Percentiles rank a stretch among this genome's conserved stretches.
These are phyloP conservation scores for Echria macrotheca DNA, from an alignment of 495 filamentous ascomycete species.

Conservation along the genomic window DNA sequence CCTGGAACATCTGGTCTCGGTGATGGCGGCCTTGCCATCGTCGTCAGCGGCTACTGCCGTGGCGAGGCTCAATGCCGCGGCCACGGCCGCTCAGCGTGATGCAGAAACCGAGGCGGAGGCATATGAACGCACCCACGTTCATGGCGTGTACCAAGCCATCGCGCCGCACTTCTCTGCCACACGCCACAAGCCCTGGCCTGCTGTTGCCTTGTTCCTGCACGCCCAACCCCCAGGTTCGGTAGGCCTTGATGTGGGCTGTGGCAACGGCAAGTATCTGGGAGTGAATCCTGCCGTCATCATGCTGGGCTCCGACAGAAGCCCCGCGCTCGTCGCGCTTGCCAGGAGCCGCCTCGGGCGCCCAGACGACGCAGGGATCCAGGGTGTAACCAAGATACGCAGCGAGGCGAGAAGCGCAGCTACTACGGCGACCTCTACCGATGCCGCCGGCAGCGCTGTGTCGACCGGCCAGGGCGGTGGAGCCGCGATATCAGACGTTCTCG, in stretches of 20 bases:
- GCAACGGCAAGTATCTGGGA: constrained; percentile 90
- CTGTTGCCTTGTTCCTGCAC: constrained; percentile 74
- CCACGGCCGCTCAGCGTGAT: constrained; percentile 11
- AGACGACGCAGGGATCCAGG: constrained; percentile 2
- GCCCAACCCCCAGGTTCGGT: constrained; percentile 65
- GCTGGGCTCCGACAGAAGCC: constrained; percentile 81
- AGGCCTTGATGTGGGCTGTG: constrained; percentile 88
- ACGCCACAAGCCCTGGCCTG: constrained; percentile 96
- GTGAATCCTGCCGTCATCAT: constrained; percentile 78
- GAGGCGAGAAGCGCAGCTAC: background rate
- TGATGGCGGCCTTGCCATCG: constrained; percentile 22
- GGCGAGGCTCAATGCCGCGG: constrained; percentile 24
- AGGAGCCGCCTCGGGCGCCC: constrained; percentile 38
- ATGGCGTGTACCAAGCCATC: constrained; percentile 90
- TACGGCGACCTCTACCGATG: background rate
- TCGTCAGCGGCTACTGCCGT: constrained; percentile 26
- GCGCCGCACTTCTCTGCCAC: constrained; percentile 92
- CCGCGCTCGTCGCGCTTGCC: constrained; percentile 71
- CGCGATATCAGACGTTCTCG: constrained; percentile 40
- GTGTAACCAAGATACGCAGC: constrained; percentile 5
- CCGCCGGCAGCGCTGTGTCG: constrained; percentile 2
- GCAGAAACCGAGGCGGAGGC: constrained; percentile 27
- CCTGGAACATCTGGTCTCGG: too few relatives aligned
- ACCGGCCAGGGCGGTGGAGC: constrained; percentile 9
- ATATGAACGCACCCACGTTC: constrained; percentile 85